These are phyloP conservation scores for Xerocomus amazonicus DNA, from an alignment of 1,284 basidiomycete genomes.

Conservation along the genomic window DNA sequence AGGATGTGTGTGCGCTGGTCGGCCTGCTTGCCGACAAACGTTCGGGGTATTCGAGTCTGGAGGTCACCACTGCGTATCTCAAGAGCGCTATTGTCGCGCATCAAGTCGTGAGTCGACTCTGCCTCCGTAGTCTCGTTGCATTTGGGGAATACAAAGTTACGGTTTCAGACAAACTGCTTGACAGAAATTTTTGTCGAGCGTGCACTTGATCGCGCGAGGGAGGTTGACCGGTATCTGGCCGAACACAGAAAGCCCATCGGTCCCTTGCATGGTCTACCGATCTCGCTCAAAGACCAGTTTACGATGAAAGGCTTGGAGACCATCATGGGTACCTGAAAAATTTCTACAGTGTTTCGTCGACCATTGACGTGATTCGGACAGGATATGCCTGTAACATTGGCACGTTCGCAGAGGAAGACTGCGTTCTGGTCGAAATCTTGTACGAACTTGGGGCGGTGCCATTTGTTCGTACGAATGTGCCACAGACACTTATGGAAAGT, in stretches of 20 bases:
- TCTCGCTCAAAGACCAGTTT: conserved; percentile 64
- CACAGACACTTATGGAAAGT: conserved; percentile 62
- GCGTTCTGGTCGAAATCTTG: conserved; percentile 53
- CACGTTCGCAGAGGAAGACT: conserved; percentile 48
- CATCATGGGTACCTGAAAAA: conserved; percentile 41
- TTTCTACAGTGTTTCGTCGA: neutral
- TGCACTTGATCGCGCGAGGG: conserved; percentile 52
- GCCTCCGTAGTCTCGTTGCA: neutral
- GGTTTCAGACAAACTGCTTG: conserved; percentile 57
- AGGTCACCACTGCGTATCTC: conserved; percentile 72
- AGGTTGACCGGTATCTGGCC: conserved; percentile 54
- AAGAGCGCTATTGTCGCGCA: conserved; percentile 81
- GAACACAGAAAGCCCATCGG: conserved; percentile 34
- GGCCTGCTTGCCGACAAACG: conserved; percentile 39
- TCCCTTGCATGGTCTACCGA: conserved; percentile 58
- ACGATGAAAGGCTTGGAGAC: conserved; percentile 52
- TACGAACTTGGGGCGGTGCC: conserved; percentile 62
- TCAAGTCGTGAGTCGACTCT: conserved; percentile 59
- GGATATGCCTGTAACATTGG: conserved; percentile 66
- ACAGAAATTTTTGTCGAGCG: conserved; percentile 66
- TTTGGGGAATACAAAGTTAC: neutral
- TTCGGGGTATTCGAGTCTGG: conserved; percentile 47
- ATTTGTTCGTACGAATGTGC: conserved; percentile 72
- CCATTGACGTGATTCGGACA: conserved; percentile 2
- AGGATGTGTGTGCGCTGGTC: conserved; percentile 31